Evolutionary conservation across 2,329 filamentous ascomycete species (phyloP).

Genomic region (Mollisia scopiformis): DNA sequence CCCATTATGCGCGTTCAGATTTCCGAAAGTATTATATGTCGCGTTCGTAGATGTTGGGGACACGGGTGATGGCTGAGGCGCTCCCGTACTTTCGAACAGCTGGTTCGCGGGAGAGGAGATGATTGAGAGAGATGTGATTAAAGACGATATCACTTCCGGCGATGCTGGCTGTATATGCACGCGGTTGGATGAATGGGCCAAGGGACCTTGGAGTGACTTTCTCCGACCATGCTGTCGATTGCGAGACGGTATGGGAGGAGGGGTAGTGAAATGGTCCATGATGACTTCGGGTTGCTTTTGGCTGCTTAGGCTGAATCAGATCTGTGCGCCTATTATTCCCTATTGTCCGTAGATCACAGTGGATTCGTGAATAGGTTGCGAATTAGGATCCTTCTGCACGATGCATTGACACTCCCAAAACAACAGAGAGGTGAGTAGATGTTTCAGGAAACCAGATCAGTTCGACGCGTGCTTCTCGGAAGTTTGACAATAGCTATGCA

Average conservation of each 20-base stretch:
- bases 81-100: slow-evolving; percentile 63
- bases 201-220: slow-evolving; percentile 34
- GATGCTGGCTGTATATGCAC: slow-evolving; percentile 38
- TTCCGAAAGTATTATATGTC: slow-evolving; percentile 26
- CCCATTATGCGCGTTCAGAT: slow-evolving; percentile 24
- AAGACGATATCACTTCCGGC: slow-evolving; percentile 72
- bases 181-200: slow-evolving; percentile 32
- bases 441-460: slow-evolving; percentile 27
- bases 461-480: slow-evolving; percentile 16
- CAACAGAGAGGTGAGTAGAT: slow-evolving; percentile 18
- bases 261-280: slow-evolving; percentile 31
- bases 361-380: slow-evolving; percentile 7
- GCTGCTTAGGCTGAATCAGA: slow-evolving; percentile 20
- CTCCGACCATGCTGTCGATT: slow-evolving; percentile 33
- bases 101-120: slow-evolving; percentile 69
- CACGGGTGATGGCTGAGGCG: slow-evolving; percentile 35
- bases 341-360: slow-evolving; percentile 9
- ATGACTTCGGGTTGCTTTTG: slow-evolving; percentile 15
- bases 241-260: slow-evolving; percentile 33
- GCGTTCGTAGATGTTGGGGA: slow-evolving; percentile 42
- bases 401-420: slow-evolving; percentile 33
- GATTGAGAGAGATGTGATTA: slow-evolving; percentile 71
- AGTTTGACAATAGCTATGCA: slow-evolving; percentile 28
- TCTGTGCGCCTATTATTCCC: slow-evolving; percentile 16
- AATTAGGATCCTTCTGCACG: slow-evolving; percentile 22